Evolutionary conservation across 306 rosid species (phyloP), one percentile per base, ranked within the genome.

Genomic region (Fagus sylvatica): DNA sequence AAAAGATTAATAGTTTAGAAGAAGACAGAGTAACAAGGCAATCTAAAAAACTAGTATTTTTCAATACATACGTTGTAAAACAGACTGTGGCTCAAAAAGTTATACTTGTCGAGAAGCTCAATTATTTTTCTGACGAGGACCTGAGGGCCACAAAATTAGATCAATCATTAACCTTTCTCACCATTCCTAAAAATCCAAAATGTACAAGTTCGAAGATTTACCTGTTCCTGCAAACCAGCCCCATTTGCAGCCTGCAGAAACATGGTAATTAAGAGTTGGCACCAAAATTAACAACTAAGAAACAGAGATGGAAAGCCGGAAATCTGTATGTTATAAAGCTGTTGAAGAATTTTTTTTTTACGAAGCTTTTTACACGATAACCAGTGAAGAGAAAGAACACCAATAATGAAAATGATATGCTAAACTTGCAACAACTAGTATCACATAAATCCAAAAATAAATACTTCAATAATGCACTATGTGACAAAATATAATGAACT

Each of bases 21-120:
- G 43, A 43, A 71, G 19, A 56, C 2, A 39, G 22, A 73, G 57
- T 49, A 19, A 73, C 62, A 72, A 53, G 70, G 34, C 28, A 72
- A 75, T 59, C 51, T 53, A 51, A 57, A 64, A 53, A 65, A 66
- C n/a, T n/a, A 49, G 54, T 43, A 60, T 34, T 55, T 56, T 71
- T 53, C 48, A 81, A 57, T 78, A 72, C 93, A 78, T 76, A 91
- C 98, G 96, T 94, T 94, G 87, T 90, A 93, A 77, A 92, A 94
- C 61, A 86, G 82, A 3, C 84, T 74, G 81, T 94, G 94, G 71
- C 85, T 94, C 74, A 57, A 67, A 81, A 90, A 94, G 76, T 94
- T 89, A 66, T 88, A 88, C 85, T 92, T 94, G 83, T 92, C 92
- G 49, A 89, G 98, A 60, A 94, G 91, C 78, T 89, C 92, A 55